Percentiles rank a stretch among this genome's conserved stretches.
Evolutionary conservation across 805 yeast genomes (phyloP).

Genomic region (Isabelozyma pseudorhagii): DNA sequence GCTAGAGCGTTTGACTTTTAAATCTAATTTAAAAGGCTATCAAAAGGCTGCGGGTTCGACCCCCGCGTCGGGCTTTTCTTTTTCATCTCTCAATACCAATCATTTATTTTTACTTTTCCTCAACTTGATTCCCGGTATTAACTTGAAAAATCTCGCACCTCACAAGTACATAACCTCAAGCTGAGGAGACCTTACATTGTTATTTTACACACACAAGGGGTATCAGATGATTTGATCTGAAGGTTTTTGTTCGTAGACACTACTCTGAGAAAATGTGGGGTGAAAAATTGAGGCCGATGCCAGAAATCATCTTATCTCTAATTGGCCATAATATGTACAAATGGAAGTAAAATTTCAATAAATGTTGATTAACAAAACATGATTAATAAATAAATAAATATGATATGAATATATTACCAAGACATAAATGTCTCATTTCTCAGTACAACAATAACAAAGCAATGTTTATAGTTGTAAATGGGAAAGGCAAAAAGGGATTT

Average conservation of each 20-base stretch:
- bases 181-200: too few species aligned
- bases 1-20: conserved; percentile 4
- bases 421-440: neutral
- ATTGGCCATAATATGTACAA: neutral
- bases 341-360: neutral
- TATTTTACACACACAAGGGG: too few species aligned
- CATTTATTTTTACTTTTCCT: neutral
- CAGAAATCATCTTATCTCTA: neutral
- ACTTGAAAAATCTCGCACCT: too few species aligned
- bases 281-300: neutral
- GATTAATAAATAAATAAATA: conserved; percentile 1
- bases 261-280: neutral
- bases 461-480: neutral
- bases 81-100: neutral
- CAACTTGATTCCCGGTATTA: too few species aligned
- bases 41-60: conserved; percentile 4
- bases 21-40: conserved; percentile 1
- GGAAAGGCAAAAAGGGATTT: neutral
- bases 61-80: conserved; percentile 3
- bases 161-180: too few species aligned
- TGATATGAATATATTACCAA: conserved; percentile 1
- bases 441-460: neutral
- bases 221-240: too few species aligned
- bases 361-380: neutral
- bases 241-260: too few species aligned